Evolutionary conservation across 306 rosid species (phyloP).

Genomic region (Geum urbanum): DNA sequence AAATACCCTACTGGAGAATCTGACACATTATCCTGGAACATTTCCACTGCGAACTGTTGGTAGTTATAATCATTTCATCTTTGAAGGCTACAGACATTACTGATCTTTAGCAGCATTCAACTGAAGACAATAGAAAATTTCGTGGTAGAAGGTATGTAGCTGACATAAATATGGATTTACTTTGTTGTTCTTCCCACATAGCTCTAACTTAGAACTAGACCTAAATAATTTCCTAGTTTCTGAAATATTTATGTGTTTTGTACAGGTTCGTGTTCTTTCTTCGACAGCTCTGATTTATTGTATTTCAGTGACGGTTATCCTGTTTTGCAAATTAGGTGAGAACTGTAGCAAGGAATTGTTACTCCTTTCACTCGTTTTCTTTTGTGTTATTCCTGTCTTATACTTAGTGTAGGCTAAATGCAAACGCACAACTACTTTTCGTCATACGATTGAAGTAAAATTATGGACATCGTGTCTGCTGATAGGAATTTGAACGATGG

Average conservation of each 20-base stretch:
- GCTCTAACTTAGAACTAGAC: neutral
- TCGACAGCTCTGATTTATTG: slow-evolving; percentile 12
- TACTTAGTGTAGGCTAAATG: neutral
- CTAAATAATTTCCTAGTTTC: slow-evolving; percentile 2
- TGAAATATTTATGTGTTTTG: slow-evolving; percentile 8
- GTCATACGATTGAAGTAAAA: slow-evolving; percentile 7
- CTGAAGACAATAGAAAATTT: slow-evolving; percentile 22
- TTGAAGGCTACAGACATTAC: slow-evolving; percentile 26
- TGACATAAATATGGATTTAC: slow-evolving; percentile 13
- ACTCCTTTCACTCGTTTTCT: slow-evolving; percentile 18
- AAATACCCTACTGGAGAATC: slow-evolving; percentile 35
- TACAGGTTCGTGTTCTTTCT: slow-evolving; percentile 20
- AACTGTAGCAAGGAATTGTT: slow-evolving; percentile 17
- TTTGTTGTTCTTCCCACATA: neutral
- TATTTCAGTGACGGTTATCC: slow-evolving; percentile 16
- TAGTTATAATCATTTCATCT: slow-evolving; percentile 9
- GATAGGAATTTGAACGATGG: slow-evolving; percentile 62
- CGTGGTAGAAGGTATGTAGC: slow-evolving; percentile 38
- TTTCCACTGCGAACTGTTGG: neutral
- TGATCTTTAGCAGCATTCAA: slow-evolving; percentile 19
- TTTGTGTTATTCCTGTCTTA: slow-evolving; percentile 5
- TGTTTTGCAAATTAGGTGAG: slow-evolving; percentile 30
- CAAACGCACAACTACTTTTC: slow-evolving; percentile 10
- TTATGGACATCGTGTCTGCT: slow-evolving; percentile 18
- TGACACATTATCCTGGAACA: slow-evolving; percentile 34